A percentile compares a stretch with the other conserved stretches of the same genome.
Conservation (phyloP, 2,329 filamentous ascomycete genomes). For the Microcyclospora tardicrescens region DNA sequence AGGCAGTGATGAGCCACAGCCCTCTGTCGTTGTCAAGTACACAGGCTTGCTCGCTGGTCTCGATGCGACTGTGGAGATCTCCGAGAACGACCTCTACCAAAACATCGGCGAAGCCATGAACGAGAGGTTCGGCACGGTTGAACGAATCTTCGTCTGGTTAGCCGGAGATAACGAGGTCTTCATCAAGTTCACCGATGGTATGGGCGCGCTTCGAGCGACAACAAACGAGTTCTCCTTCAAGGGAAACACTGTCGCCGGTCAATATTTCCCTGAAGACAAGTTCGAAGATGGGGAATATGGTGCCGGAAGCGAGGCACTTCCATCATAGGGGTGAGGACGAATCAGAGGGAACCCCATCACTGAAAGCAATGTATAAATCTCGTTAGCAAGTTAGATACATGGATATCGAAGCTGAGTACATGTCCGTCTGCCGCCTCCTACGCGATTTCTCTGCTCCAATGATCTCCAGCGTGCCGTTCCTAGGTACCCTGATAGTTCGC, state of each 20-base stretch:
- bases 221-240: constrained; percentile 80
- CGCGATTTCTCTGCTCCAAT: too few species aligned
- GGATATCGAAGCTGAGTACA: too few species aligned
- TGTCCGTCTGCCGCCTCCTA: too few species aligned
- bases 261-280: constrained; percentile 68
- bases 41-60: constrained; percentile 78
- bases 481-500: too few species aligned
- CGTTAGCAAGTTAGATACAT: too few species aligned
- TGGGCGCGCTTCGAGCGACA: constrained; percentile 79
- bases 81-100: constrained; percentile 59
- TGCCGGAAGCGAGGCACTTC: too few species aligned
- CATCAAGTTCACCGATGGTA: constrained; percentile 77
- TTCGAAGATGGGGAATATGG: constrained; percentile 53
- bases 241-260: constrained; percentile 68
- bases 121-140: constrained; percentile 45
- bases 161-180: constrained; percentile 49
- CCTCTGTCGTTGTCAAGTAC: constrained; percentile 73
- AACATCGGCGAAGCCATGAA: constrained; percentile 93
- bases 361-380: too few species aligned
- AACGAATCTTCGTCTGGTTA: constrained; percentile 40
- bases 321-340: too few species aligned
- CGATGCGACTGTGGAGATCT: constrained; percentile 66
- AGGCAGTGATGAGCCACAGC: constrained; percentile 29
- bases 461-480: too few species aligned
- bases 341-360: too few species aligned